phyloP scores from a whole-genome alignment of 768 basidiomycete genomes.

The Heimioporus sp. region DNA sequence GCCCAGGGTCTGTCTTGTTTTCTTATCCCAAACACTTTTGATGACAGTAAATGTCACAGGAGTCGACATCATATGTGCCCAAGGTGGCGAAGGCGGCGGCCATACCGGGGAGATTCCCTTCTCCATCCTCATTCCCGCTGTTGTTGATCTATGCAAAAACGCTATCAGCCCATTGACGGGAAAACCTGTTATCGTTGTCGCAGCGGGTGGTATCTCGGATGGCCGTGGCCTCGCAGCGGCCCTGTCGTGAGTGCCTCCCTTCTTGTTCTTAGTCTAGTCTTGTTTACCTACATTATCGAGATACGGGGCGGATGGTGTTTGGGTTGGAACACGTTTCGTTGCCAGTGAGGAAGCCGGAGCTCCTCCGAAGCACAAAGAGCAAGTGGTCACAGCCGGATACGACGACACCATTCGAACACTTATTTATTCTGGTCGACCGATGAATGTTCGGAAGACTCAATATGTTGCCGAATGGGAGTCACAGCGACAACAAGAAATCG shows the following conservation, averaged over 20 bases:
- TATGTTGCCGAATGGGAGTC: conserved; percentile 81
- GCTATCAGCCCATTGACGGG: conserved; percentile 76
- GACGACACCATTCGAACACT: conserved; percentile 72
- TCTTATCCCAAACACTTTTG: not conserved
- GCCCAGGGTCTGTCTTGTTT: conserved; percentile 49
- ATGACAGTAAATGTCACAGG: conserved; percentile 36
- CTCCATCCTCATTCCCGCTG: conserved; percentile 78
- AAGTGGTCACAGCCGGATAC: conserved; percentile 65
- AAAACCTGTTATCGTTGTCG: conserved; percentile 72
- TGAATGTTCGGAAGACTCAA: conserved; percentile 77
- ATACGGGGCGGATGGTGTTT: conserved; percentile 82
- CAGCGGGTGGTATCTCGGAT: conserved; percentile 83
- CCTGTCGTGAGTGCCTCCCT: conserved; percentile 47
- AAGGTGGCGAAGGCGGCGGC: conserved; percentile 86
- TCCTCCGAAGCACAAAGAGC: conserved; percentile 68
- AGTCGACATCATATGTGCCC: conserved; percentile 89
- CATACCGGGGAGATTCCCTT: conserved; percentile 85
- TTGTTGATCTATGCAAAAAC: conserved; percentile 74
- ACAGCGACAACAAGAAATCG: conserved; percentile 57
- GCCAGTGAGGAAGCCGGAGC: conserved; percentile 81
- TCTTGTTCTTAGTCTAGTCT: not conserved
- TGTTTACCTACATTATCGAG: conserved; percentile 31
- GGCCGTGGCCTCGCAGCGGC: conserved; percentile 78
- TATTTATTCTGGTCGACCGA: conserved; percentile 75
- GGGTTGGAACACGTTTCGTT: conserved; percentile 88